Percentiles rank a stretch among this genome's conserved stretches.
Evolutionary conservation across 805 yeast species (phyloP).

Genomic region (Barnettozyma sp.): DNA sequence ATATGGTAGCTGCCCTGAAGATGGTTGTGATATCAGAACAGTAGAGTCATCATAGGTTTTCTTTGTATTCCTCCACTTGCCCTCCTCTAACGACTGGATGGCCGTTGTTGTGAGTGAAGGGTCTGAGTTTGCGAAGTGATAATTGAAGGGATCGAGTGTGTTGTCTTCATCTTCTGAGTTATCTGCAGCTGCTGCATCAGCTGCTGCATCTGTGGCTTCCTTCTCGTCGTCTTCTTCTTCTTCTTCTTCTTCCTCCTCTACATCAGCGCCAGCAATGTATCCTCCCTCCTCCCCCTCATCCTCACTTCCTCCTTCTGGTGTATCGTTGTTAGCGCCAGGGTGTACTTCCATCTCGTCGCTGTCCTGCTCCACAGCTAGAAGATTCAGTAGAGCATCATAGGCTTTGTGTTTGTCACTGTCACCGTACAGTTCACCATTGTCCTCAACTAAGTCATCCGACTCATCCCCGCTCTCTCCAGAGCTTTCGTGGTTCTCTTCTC

Average conservation of each 20-base stretch:
- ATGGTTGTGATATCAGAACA: slow-evolving; percentile 23
- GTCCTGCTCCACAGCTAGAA: slow-evolving; percentile 44
- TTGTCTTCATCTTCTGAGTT: slow-evolving; percentile 35
- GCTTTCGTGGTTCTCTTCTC: slow-evolving; percentile 4
- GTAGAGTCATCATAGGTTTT: slow-evolving; percentile 16
- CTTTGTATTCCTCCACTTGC: slow-evolving; percentile 23
- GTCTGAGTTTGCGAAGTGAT: slow-evolving; percentile 55
- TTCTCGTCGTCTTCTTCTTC: slow-evolving; percentile 16
- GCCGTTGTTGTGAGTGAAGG: slow-evolving; percentile 32
- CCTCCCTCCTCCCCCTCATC: too few relatives aligned
- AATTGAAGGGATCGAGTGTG: slow-evolving; percentile 64
- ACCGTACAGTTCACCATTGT: too few relatives aligned
- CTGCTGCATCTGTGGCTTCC: too few relatives aligned
- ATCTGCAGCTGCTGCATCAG: too few relatives aligned
- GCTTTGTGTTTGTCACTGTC: slow-evolving; percentile 38
- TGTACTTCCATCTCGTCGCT: slow-evolving; percentile 14
- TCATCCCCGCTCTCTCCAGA: slow-evolving; percentile 3
- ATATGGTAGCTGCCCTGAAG: slow-evolving; percentile 12
- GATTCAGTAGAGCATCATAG: slow-evolving; percentile 60
- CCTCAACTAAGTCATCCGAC: too few relatives aligned
- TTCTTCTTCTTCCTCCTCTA: slow-evolving; percentile 11
- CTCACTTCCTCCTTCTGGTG: too few relatives aligned
- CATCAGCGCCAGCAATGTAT: too few relatives aligned
- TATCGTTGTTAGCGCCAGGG: too few relatives aligned
- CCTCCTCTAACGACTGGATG: slow-evolving; percentile 25